Base-by-base conservation (phyloP, 1,284 basidiomycete genomes). In the Xanthoconium separans region DNA sequence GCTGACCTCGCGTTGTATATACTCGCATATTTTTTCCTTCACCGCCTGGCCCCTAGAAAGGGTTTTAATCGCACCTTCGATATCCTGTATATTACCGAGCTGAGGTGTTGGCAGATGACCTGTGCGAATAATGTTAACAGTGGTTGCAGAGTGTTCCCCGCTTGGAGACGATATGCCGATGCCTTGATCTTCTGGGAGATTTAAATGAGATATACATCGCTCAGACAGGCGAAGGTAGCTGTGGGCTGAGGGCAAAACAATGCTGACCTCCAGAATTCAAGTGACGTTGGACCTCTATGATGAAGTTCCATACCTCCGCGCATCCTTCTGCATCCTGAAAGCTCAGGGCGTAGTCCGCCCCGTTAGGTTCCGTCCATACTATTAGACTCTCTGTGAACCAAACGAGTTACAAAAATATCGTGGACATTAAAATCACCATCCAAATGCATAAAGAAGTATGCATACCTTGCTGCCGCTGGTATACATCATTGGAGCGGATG, bases 321-420 rank as follows among this genome's bases (percentile, higher is more conserved):
- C 96, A 99, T 33, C 96, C 97, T 58, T 96, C 92, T 1, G 93
- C 84, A 66, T 98, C 96, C 69, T 98, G 96, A 66, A 99, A 99
- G 61, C 94, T 97, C 47, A 99, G 78, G 3, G 97, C 97, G 72
- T 97, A 95, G 72, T 99, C 96, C 24, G 89, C 85, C 24, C 94
- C 93, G 60, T 94, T 89, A 1, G 91, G 92, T 70, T 98, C 96
- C 2, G 96, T 99, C 96, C 96, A 99, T 13, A 99, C 96, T 59
- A 99, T 98, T 44, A 99, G 81, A 2, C 97, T 99, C 61, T 98
- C 96, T 93, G 50, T 44, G 48, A 22, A 56, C 47, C 52, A 54
- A 50, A 51, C 53, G 58, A 70, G 57, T 54, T 16, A 13, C 33
- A 9, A 37, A 27, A 36, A 46, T 3, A 47, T 47, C 18, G 52